phyloP scores from a whole-genome alignment of 1,139 yeast genomes.

The Eremothecium sinecaudum region DNA sequence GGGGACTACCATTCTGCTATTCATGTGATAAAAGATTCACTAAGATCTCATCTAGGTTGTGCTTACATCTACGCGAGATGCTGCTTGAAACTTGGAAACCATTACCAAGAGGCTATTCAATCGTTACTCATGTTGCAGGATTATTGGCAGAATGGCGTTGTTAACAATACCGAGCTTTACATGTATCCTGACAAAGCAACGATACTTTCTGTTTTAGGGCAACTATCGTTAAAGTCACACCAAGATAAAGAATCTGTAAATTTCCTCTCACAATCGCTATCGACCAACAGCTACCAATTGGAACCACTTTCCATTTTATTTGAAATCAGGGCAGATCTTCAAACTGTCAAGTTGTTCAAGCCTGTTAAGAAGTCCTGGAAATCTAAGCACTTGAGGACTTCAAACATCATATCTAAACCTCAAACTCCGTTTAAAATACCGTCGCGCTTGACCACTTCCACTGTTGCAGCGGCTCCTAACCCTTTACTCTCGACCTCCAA shows the following conservation, averaged over 20 bases:
- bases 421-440: slow-evolving; percentile 18
- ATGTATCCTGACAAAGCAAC: slow-evolving; percentile 54
- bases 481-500: slow-evolving; percentile 18
- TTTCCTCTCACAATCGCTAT: slow-evolving; percentile 59
- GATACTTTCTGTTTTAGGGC: slow-evolving; percentile 60
- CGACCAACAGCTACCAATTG: slow-evolving; percentile 70
- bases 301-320: slow-evolving; percentile 78
- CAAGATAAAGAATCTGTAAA: slow-evolving; percentile 58
- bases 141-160: slow-evolving; percentile 7
- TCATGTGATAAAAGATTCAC: slow-evolving; percentile 17
- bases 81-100: slow-evolving; percentile 17
- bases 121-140: slow-evolving; percentile 6
- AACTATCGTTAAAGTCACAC: slow-evolving; percentile 49
- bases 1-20: slow-evolving; percentile 20
- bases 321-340: slow-evolving; percentile 56
- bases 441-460: slow-evolving; percentile 4
- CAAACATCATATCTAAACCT: slow-evolving; percentile 40
- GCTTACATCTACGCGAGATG: slow-evolving; percentile 25
- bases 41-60: slow-evolving; percentile 20
- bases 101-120: slow-evolving; percentile 18
- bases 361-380: slow-evolving; percentile 24
- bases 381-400: slow-evolving; percentile 44
- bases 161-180: slow-evolving; percentile 4
- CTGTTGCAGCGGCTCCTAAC: slow-evolving; percentile 7
- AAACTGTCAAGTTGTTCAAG: slow-evolving; percentile 32